phyloP scores from a whole-genome alignment of 176 grass and related monocot species.

The Avena atlantica region DNA sequence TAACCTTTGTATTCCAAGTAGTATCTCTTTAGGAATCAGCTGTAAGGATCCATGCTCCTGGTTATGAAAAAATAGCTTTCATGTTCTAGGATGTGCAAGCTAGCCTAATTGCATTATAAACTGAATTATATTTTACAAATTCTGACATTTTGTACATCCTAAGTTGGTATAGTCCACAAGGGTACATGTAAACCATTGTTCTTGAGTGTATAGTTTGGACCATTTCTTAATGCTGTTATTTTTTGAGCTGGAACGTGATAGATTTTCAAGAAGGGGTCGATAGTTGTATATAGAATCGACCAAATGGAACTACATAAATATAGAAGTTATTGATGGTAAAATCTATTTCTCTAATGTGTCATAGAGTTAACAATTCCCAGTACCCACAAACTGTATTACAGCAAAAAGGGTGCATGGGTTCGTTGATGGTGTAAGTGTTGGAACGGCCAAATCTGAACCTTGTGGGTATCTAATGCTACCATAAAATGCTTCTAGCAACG shows the following conservation, averaged over 20 bases:
- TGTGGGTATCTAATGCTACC: conserved; percentile 12
- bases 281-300: neutral
- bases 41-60: neutral
- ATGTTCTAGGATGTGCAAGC: neutral
- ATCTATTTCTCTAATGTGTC: neutral
- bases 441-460: neutral
- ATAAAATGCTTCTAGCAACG: neutral
- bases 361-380: neutral
- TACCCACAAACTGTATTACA: neutral
- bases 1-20: neutral
- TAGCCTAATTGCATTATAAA: neutral
- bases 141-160: neutral
- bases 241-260: neutral
- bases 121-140: neutral
- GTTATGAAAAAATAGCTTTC: neutral
- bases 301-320: neutral
- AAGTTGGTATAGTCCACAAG: neutral
- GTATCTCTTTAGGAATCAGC: neutral
- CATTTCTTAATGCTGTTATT: conserved; percentile 2
- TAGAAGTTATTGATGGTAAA: neutral
- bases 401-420: neutral
- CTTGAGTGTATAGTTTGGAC: neutral
- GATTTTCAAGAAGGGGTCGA: neutral
- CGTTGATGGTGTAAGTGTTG: neutral
- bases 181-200: neutral